A percentile compares a stretch with the other conserved stretches of the same genome.
Conservation (phyloP, 305 asterid genomes). For the Solanum hybrid region DNA sequence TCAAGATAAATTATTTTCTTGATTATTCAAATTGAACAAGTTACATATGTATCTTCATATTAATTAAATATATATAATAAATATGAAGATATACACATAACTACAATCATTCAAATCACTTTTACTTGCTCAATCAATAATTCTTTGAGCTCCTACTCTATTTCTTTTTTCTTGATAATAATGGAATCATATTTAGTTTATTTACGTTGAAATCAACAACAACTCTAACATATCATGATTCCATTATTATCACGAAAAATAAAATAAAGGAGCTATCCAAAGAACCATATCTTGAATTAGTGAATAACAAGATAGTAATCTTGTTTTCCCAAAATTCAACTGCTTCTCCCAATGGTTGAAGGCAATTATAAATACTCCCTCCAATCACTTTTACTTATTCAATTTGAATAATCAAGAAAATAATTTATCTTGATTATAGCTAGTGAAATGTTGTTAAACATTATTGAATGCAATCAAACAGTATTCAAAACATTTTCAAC, state of each 20-base stretch:
- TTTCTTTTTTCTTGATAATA: background rate
- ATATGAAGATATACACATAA: background rate
- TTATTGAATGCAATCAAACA: background rate
- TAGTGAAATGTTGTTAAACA: background rate
- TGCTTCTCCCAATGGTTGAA: background rate
- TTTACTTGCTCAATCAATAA: background rate
- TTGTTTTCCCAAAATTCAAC: background rate
- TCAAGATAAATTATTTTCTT: background rate
- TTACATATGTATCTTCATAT: background rate
- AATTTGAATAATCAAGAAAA: background rate
- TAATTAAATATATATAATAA: too few species aligned
- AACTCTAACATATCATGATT: background rate
- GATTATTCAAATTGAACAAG: background rate
- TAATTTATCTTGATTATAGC: background rate
- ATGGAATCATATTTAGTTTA: background rate
- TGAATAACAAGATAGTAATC: background rate
- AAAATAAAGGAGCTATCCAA: background rate
- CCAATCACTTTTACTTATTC: background rate
- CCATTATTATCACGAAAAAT: background rate
- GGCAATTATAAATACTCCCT: background rate
- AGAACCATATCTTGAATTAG: background rate
- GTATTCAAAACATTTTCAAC: background rate
- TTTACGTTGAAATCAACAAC: background rate
- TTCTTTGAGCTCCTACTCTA: background rate
- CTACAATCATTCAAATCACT: background rate